Percentiles rank a stretch among this genome's conserved stretches.
phyloP scores from a whole-genome alignment of 192 early-diverging fungal species.

The Lobosporangium transversale region DNA sequence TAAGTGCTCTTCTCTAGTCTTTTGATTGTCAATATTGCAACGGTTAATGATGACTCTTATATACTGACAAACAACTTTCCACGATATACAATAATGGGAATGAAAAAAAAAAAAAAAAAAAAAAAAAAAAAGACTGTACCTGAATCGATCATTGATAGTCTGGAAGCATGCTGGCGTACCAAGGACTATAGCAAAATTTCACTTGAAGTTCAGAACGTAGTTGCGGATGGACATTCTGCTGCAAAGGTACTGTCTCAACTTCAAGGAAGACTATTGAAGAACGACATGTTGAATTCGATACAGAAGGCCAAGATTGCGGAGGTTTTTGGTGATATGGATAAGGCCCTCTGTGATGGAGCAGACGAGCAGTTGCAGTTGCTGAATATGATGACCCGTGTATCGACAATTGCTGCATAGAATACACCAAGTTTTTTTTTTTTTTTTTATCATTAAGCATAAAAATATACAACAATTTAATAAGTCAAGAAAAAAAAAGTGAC shows the following conservation, averaged over 20 bases:
- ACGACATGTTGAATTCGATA: slow-evolving; percentile 67
- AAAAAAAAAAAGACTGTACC: slow-evolving; percentile 85
- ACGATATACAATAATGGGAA: no score
- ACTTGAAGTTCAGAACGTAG: slow-evolving; percentile 63
- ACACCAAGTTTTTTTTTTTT: background rate
- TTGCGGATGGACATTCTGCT: slow-evolving; percentile 80
- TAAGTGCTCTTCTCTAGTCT: no score
- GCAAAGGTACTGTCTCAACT: slow-evolving; percentile 80
- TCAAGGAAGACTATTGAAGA: slow-evolving; percentile 69
- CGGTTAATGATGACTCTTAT: no score
- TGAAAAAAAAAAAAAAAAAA: no score
- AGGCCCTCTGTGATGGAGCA: slow-evolving; percentile 82
- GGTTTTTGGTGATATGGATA: slow-evolving; percentile 75
- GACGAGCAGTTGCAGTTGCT: slow-evolving; percentile 92
- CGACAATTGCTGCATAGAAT: slow-evolving; percentile 37
- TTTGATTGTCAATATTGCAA: no score
- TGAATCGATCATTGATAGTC: slow-evolving; percentile 62
- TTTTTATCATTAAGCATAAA: slow-evolving; percentile 1
- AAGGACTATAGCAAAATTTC: slow-evolving; percentile 60
- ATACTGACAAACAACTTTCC: no score
- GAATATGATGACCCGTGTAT: slow-evolving; percentile 66
- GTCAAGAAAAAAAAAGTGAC: background rate
- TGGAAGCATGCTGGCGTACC: slow-evolving; percentile 67
- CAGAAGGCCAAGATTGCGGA: slow-evolving; percentile 80
- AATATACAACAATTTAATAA: background rate